Evolutionary conservation across 352 stramenopile species (phyloP), one percentile per base, ranked within the genome.

Genomic region (Phytophthora meadii): DNA sequence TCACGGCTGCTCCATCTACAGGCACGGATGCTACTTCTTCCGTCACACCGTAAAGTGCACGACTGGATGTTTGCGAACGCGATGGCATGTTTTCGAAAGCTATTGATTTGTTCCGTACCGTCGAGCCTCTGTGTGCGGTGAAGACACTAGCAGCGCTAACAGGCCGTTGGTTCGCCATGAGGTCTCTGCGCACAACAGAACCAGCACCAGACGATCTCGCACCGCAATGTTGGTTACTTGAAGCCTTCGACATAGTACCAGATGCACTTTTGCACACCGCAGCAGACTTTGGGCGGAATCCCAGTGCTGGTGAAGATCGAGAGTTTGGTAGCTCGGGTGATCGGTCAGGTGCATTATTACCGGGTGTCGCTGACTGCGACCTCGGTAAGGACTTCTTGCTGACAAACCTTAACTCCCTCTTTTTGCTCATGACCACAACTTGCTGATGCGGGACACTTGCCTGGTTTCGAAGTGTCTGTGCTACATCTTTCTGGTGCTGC

Each of bases 241-340:
- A 32, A 14, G 44, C 61, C 17, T 54, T 65, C 2, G 58, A 64
- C 5, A 79, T 59, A 17, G 86, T 44, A 4, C 75, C 68, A 1
- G 74, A 52, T 12, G 77, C 75, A 66, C 74, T 88, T 46, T 64
- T 84, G 62, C 72, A 87, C 5, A 80, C 58, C 50, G 69, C 63
- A 22, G 78, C 81, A 44, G 81, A 87, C 47, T 81, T 77, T 39
- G 81, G 76, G 14, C 80, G 73, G 49, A 78, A 50, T 36, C 28
- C 37, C 5, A 44, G 2, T 12, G 62, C 52, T 15, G 32, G 25
- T 4, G 27, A 46, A 4, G 22, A 22, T 22, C 22, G 22, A 22
- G 42, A 46, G 15, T 14, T 55, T 15, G 57, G 48, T 37, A 40
- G 6, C 15, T 51, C 7, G 34, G 28, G 30, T 40, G 65, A 54